Evolutionary conservation across 495 filamentous ascomycete genomes (phyloP), one percentile per base, ranked within the genome.

Genomic region (Daldinia vernicosa): DNA sequence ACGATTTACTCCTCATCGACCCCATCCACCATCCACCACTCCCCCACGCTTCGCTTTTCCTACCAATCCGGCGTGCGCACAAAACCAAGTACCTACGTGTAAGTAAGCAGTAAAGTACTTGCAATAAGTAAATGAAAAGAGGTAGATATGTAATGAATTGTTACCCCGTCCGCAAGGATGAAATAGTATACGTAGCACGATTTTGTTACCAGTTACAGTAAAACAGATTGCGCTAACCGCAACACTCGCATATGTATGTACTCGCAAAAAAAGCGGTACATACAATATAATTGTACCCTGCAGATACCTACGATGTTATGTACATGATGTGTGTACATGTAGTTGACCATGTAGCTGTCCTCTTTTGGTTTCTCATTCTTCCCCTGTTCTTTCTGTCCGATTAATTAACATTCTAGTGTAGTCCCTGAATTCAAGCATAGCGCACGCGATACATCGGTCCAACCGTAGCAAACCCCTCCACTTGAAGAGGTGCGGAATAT

Each of bases 1-100:
- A 66, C 73, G 77, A 78, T 77, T 74, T 70, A 69, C 74, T 62
- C 63, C 58, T 67, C 69, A 63, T 60, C 69, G 30, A 67, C 69
- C 60, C 55, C 60, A 69, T 66, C 65, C 61, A 66, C 55, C 60
- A 69, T 66, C 65, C 61, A 66, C 52, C 43, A 33, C 58, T 43
- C 68, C 62, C 63, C 55, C 54, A 69, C 70, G 60, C 60, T 60
- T 60, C 66, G 37, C 35, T 39, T 45, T 47, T 66, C 51, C 53
- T 17, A 55, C 66, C 66, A 66, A 67, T 69, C 60, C 60, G 37
- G 64, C 3, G 14, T 50, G 28, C 37, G 64, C 47, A 52, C 22
- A 64, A 32, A 63, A 47, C 5, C 6, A 57, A n/a, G 54, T 57
- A 55, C 33, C 33, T 35, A 35, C 53, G 26, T 40, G 17, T 37